Evolutionary conservation across 2,329 filamentous ascomycete genomes (phyloP).

Genomic region (Lecanicillium sp.): DNA sequence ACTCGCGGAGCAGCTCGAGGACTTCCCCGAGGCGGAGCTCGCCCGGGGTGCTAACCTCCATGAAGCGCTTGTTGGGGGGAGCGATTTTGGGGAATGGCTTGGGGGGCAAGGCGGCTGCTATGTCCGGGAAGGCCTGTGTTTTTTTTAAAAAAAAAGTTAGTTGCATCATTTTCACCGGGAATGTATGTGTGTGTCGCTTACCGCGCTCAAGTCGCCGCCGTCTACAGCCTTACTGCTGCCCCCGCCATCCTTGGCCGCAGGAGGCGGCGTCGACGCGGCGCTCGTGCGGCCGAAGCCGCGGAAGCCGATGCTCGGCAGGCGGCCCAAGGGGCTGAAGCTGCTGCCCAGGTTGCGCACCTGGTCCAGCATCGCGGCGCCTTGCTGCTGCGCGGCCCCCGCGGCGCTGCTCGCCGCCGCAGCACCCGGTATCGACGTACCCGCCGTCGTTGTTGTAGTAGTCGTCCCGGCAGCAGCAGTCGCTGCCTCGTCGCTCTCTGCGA

Average conservation of each 20-base stretch:
- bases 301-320: constrained; percentile 67
- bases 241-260: constrained; percentile 34
- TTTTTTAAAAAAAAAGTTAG: neutral
- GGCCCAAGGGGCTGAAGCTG: constrained; percentile 75
- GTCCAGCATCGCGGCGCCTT: constrained; percentile 59
- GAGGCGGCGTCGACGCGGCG: constrained; percentile 30
- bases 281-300: constrained; percentile 63
- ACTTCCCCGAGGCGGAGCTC: constrained; percentile 72
- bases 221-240: constrained; percentile 37
- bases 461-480: neutral
- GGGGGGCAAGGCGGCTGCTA: constrained; percentile 48
- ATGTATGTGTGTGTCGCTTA: constrained; percentile 30
- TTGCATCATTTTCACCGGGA: neutral
- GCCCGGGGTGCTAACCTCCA: constrained; percentile 63
- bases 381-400: constrained; percentile 30
- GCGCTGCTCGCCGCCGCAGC: constrained; percentile 23
- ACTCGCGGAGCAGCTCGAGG: constrained; percentile 64
- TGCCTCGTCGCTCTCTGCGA: constrained; percentile 33
- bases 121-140: constrained; percentile 54
- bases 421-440: no score
- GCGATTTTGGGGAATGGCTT: constrained; percentile 48
- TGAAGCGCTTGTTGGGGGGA: constrained; percentile 66
- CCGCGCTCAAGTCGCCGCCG: constrained; percentile 51
- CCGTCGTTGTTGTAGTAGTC: neutral
- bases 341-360: constrained; percentile 76